phyloP scores from a whole-genome alignment of 2,329 filamentous ascomycete genomes.

The Aureobasidium zeae region DNA sequence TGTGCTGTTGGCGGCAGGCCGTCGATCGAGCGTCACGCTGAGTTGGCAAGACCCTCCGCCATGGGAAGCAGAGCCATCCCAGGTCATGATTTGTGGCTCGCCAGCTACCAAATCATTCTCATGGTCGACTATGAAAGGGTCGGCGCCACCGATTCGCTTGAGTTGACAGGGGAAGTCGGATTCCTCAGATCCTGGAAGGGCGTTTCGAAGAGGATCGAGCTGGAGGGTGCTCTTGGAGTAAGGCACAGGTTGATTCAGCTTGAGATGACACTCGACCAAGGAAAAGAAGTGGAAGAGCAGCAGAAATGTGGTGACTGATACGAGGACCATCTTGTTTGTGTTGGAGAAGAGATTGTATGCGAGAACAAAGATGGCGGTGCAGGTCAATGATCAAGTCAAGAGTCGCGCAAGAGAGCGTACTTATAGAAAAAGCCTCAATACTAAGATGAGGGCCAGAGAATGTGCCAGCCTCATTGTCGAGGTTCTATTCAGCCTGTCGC shows the following conservation, averaged over 20 bases:
- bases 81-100: conserved; percentile 40
- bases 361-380: not conserved
- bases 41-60: conserved; percentile 94
- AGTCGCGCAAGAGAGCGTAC: not conserved
- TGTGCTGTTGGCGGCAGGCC: conserved; percentile 53
- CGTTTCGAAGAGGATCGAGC: conserved; percentile 57
- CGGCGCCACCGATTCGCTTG: conserved; percentile 35
- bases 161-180: conserved; percentile 71
- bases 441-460: not conserved
- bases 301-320: not conserved
- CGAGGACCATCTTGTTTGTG: not conserved
- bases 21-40: conserved; percentile 70
- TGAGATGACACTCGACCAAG: conserved; percentile 61
- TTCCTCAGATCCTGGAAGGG: conserved; percentile 30
- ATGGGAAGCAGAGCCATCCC: conserved; percentile 68
- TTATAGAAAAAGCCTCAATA: conserved; percentile 8
- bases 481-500: not conserved
- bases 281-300: conserved; percentile 11
- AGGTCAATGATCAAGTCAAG: not conserved
- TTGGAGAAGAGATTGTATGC: too few relatives aligned
- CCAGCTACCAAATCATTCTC: conserved; percentile 32
- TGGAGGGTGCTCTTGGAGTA: conserved; percentile 45
- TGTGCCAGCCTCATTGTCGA: conserved; percentile 13
- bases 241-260: conserved; percentile 59
- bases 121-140: conserved; percentile 55